Evolutionary conservation across 306 rosid species (phyloP).

Genomic region (Cyclanthera cordifolia): DNA sequence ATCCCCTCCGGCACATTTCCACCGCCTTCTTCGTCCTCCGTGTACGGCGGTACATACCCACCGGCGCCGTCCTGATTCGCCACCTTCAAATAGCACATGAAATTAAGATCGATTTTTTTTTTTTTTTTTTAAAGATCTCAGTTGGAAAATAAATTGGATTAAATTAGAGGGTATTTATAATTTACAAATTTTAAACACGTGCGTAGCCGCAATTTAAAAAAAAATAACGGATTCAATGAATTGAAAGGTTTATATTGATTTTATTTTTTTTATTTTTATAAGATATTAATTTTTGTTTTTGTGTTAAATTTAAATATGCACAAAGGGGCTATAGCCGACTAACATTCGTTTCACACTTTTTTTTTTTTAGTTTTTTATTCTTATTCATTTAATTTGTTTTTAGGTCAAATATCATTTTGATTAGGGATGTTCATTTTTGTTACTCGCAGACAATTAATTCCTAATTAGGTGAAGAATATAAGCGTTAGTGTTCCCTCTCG

Average conservation of each 20-base stretch:
- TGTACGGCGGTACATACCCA: background rate
- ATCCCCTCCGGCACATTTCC: background rate
- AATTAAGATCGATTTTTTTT: background rate
- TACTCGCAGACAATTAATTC: too few species aligned
- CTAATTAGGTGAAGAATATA: too few species aligned
- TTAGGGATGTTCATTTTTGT: too few species aligned
- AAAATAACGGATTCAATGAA: background rate
- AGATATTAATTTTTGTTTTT: too few species aligned
- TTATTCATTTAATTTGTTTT: background rate
- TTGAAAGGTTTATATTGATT: background rate
- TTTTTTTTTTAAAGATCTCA: too few species aligned
- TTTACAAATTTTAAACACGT: background rate
- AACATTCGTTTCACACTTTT: background rate
- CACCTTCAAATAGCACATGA: conserved; percentile 7
- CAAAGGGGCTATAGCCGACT: too few species aligned
- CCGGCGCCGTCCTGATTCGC: conserved; percentile 7
- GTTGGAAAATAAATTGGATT: background rate
- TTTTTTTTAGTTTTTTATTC: background rate
- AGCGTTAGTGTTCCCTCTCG: too few species aligned
- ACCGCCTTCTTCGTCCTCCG: background rate
- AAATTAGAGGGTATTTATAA: background rate
- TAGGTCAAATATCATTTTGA: too few species aligned
- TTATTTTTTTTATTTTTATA: too few species aligned
- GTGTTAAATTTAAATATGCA: too few species aligned
- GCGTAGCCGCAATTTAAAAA: background rate